A percentile compares a stretch with the other conserved stretches of the same genome.
Conservation (phyloP, 2,329 filamentous ascomycete species). For the Microdochium trichocladiopsis region DNA sequence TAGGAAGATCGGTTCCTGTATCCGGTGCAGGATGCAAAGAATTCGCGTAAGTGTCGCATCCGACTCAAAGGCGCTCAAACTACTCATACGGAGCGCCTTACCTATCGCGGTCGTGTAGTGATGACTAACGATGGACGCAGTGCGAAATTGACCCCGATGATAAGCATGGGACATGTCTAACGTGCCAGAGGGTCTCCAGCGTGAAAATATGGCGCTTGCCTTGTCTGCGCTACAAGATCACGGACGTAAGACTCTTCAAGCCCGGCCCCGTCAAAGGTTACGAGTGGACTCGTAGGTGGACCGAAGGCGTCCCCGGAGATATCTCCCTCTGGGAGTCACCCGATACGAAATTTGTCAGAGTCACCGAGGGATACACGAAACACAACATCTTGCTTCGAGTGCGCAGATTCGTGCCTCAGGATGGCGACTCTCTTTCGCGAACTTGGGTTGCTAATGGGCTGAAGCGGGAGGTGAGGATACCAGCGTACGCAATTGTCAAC, state of each 20-base stretch:
- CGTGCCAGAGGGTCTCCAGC: constrained; percentile 44
- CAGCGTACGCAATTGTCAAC: constrained; percentile 49
- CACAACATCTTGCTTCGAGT: constrained; percentile 40
- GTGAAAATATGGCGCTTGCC: constrained; percentile 46
- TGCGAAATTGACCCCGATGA: constrained; percentile 44
- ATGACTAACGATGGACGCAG: constrained; percentile 21
- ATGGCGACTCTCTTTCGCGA: constrained; percentile 46
- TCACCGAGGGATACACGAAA: constrained; percentile 49
- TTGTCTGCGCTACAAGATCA: constrained; percentile 55
- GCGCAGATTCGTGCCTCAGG: constrained; percentile 45
- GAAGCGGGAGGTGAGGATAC: constrained; percentile 40
- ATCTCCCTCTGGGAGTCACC: constrained; percentile 48
- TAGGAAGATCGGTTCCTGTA: constrained; percentile 50
- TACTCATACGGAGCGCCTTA: too few species aligned
- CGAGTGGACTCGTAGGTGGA: constrained; percentile 55
- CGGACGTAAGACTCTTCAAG: constrained; percentile 50
- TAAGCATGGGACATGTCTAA: constrained; percentile 39
- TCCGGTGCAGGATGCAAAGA: constrained; percentile 54
- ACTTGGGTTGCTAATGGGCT: constrained; percentile 43
- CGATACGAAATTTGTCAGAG: constrained; percentile 39
- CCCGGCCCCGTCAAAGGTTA: constrained; percentile 49
- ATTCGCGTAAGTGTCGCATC: constrained; percentile 42
- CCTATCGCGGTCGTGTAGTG: too few species aligned
- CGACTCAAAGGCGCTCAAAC: too few species aligned
- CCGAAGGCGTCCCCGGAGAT: constrained; percentile 44